Base-by-base conservation (phyloP, 768 basidiomycete genomes). In the Hericium coralloides region DNA sequence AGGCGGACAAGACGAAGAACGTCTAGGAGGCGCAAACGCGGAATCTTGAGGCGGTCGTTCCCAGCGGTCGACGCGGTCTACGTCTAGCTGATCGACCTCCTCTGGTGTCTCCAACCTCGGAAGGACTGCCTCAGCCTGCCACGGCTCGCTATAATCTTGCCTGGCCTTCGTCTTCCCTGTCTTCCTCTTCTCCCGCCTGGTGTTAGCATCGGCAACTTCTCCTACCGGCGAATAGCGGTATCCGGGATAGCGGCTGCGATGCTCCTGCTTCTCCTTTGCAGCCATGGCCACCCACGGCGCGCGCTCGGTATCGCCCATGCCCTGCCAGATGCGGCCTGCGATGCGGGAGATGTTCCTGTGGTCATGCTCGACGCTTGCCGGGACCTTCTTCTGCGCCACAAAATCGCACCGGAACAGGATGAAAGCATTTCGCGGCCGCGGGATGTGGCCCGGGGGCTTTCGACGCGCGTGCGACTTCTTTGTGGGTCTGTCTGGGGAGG, bases 351-450 rank as follows among this genome's bases (percentile, higher is more conserved):
- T 78, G 62, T 87, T 85, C 57, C 82, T 79, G 65, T 89, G 85
- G 62, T 88, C 79, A 15, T 75, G 74, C 66, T 87, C 83, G 2
- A 82, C 77, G 45, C 72, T 69, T 10, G 72, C 66, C 0, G 84
- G 80, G 50, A 80, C 73, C 59, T 80, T 76, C 54, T 81, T 76
- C 59, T 85, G 81, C 52, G 80, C 76, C 15, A 86, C 82, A 55
- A 87, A 82, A 65, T 88, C 81, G 65, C 81, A 86, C 43, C 89
- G 79, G 66, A 88, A 91, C 59, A 90, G 78, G 61, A 91, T 89
- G 70, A 91, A 91, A 0, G 87, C 83, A 67, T 90, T 90, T 15
- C 83, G 74, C 0, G 87, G 87, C 25, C 89, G 81, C n/a, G 84
- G 83, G 39, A 89, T 78, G 65, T 88, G 87, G 5, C 73, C 78